These are phyloP conservation scores for Agrocybe chaxingu DNA, from an alignment of 768 basidiomycete genomes.

Conservation along the genomic window DNA sequence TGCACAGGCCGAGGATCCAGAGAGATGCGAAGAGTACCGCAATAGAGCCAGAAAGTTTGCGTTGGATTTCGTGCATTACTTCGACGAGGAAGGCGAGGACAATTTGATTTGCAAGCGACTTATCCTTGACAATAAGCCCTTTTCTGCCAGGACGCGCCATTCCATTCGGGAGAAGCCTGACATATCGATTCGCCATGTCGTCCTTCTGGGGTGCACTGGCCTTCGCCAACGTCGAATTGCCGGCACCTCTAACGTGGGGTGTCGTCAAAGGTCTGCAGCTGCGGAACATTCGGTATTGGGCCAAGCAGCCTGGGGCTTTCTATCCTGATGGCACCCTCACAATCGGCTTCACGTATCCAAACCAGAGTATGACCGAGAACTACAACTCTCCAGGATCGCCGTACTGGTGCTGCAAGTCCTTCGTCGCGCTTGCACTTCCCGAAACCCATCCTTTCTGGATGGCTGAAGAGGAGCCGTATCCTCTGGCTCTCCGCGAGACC, in stretches of 20 bases:
- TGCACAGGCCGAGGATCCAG: slow-evolving; percentile 57
- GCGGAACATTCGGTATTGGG: slow-evolving; percentile 72
- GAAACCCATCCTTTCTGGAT: slow-evolving; percentile 73
- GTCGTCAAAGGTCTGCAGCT: slow-evolving; percentile 71
- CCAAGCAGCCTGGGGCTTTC: slow-evolving; percentile 59
- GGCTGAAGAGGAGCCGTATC: slow-evolving; percentile 63
- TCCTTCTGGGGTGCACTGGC: slow-evolving; percentile 76
- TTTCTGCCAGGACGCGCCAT: slow-evolving; percentile 56
- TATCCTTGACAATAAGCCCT: not conserved
- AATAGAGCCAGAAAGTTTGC: slow-evolving; percentile 62
- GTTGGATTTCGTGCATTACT: slow-evolving; percentile 71
- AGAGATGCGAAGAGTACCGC: slow-evolving; percentile 61
- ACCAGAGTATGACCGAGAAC: slow-evolving; percentile 74
- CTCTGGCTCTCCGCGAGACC: slow-evolving; percentile 40
- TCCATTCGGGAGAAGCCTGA: slow-evolving; percentile 73
- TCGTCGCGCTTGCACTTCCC: slow-evolving; percentile 62
- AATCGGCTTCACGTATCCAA: slow-evolving; percentile 68
- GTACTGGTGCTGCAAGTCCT: slow-evolving; percentile 82
- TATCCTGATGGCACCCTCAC: slow-evolving; percentile 65
- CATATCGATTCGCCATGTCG: slow-evolving; percentile 80
- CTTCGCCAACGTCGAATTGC: slow-evolving; percentile 66
- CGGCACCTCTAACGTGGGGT: slow-evolving; percentile 72
- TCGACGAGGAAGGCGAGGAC: slow-evolving; percentile 60
- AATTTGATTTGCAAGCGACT: not conserved
- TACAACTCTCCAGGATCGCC: slow-evolving; percentile 79